These are phyloP conservation scores for Letharia lupina DNA, from an alignment of 495 filamentous ascomycete species.

Conservation along the genomic window DNA sequence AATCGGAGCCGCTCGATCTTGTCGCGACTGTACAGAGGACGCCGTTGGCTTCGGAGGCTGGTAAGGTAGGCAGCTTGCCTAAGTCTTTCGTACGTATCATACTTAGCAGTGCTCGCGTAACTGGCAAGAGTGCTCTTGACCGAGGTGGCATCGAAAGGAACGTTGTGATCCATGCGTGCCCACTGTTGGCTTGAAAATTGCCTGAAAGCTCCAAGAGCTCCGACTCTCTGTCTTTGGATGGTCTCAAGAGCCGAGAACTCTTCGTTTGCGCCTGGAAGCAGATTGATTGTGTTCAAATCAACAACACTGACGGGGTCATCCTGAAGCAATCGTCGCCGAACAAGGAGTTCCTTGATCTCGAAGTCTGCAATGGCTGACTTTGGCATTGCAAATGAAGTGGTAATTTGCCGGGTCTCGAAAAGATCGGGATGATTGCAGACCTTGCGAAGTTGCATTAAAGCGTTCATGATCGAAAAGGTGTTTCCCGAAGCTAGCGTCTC, in stretches of 20 bases:
- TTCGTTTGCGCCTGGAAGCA: constrained; percentile 68
- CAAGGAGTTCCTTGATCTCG: constrained; percentile 62
- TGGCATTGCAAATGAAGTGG: constrained; percentile 91
- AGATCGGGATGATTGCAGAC: constrained; percentile 98
- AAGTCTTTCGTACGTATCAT: constrained; percentile 67
- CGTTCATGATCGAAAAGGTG: constrained; percentile 96
- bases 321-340: constrained; percentile 58
- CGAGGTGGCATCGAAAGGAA: constrained; percentile 52
- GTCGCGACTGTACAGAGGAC: constrained; percentile 70
- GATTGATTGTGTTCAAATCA: constrained; percentile 70
- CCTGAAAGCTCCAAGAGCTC: constrained; percentile 28
- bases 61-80: constrained; percentile 76
- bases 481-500: constrained; percentile 89
- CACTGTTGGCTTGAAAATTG: constrained; percentile 25
- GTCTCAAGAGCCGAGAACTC: constrained; percentile 33
- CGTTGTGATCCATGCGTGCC: constrained; percentile 38
- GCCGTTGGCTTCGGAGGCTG: constrained; percentile 67
- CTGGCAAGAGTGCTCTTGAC: constrained; percentile 62
- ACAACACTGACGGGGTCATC: constrained; percentile 57
- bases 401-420: constrained; percentile 96
- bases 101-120: constrained; percentile 62
- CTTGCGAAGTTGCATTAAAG: constrained; percentile 93
- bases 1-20: constrained; percentile 64
- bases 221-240: constrained; percentile 32
- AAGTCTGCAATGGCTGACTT: constrained; percentile 73